Evolutionary conservation across 768 basidiomycete species (phyloP), one percentile per base, ranked within the genome.

Genomic region (Piloderma croceum): DNA sequence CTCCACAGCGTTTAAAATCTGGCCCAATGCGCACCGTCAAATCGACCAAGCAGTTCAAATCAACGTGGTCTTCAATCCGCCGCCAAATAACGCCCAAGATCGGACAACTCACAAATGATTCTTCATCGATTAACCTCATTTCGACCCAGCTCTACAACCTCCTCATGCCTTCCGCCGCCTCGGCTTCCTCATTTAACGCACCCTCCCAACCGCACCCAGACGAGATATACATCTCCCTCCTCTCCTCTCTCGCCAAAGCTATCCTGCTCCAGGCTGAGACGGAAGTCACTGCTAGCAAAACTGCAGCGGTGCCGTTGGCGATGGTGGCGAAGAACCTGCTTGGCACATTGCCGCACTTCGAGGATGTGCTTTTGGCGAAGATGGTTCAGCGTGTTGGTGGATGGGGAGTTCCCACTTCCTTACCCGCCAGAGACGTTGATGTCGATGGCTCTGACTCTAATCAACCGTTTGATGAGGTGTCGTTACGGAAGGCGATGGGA

Each of bases 241-340:
- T 93, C 33, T 92, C 88, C 17, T 84, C 91, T n/a, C 75, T 97
- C 29, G 70, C 90, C 34, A 97, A 98, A 57, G 69, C 80, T 13
- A 81, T 98, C 45, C 72, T 97, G 32, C 71, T 87, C 24, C 94
- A 97, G 65, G 92, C 92, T 13, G 92, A 96, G 65, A 85, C 82
- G 0, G 94, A 98, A 61, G 88, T 94, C 7, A 79, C 85, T 2
- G 91, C 92, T 3, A 88, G 93, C 61, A 81, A 85, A 53, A 79
- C 80, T 22, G 84, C 85, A 18, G 92, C 91, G 0, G 69, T 73
- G 25, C 94, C 94, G 0, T 74, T 99, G 18, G 89, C 87, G 0
- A 74, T 77, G 23, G 77, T 96, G 9, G 63, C 87, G 3, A 73
- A 84, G 46, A 80, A 75, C 46, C 70, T 97, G 22, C 71, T 91